Conservation (phyloP, 2,329 filamentous ascomycete species). For the Fusarium protoensiforme region DNA sequence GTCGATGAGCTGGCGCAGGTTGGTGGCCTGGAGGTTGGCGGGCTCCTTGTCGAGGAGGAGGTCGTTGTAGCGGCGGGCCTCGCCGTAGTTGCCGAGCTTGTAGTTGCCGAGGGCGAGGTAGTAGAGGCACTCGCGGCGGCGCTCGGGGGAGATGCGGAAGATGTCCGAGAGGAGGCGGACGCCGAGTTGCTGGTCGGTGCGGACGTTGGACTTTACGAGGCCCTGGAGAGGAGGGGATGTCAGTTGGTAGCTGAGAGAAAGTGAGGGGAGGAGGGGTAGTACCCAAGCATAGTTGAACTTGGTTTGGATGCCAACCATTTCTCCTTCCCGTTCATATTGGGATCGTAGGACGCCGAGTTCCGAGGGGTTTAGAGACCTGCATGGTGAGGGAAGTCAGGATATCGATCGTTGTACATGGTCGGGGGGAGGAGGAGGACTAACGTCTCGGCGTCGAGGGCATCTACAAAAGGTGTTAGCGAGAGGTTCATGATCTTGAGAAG, state of each 20-base stretch:
- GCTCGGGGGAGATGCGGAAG: conserved; percentile 92
- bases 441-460: conserved; percentile 98
- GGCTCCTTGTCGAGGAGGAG: conserved; percentile 91
- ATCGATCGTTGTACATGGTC: background rate
- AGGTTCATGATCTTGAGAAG: conserved; percentile 2
- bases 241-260: background rate
- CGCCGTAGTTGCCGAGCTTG: conserved; percentile 97
- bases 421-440: conserved; percentile 53
- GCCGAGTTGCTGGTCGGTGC: conserved; percentile 91
- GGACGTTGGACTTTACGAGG: conserved; percentile 89
- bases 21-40: conserved; percentile 88
- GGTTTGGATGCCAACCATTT: conserved; percentile 96
- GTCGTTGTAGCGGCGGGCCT: conserved; percentile 95
- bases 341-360: conserved; percentile 92
- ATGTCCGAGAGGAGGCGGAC: conserved; percentile 95
- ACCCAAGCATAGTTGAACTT: conserved; percentile 99
- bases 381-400: conserved; percentile 14
- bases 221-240: conserved; percentile 61
- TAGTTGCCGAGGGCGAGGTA: conserved; percentile 98
- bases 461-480: conserved; percentile 56
- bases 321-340: conserved; percentile 97
- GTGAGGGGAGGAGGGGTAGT: conserved; percentile 38
- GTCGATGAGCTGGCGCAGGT: conserved; percentile 88
- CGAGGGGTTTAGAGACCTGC: conserved; percentile 87
- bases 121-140: conserved; percentile 96